Conservation (phyloP, 2,329 filamentous ascomycete species). For the Ceratocystis eucalypticola region DNA sequence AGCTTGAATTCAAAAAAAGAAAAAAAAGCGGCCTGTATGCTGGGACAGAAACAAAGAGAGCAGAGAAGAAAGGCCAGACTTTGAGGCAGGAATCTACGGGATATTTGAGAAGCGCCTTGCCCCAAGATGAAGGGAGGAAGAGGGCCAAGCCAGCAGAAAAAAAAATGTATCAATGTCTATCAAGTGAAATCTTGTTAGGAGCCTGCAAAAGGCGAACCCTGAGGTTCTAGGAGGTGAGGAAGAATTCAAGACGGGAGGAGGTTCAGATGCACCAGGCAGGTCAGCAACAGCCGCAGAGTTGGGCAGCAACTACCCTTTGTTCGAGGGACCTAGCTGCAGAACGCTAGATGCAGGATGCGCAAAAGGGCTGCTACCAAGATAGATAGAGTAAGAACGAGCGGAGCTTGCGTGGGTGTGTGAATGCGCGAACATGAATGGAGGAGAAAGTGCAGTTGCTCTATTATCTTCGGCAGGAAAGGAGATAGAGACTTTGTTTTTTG, state of each 20-base stretch:
- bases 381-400: constrained; percentile 4
- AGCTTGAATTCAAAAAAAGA: neutral
- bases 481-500: neutral
- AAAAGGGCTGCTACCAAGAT: constrained; percentile 11
- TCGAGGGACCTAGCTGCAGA: constrained; percentile 14
- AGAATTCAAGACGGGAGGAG: constrained; percentile 1
- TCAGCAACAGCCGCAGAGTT: constrained; percentile 10
- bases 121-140: neutral
- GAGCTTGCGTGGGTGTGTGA: neutral
- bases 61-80: neutral
- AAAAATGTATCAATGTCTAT: neutral
- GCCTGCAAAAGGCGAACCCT: neutral
- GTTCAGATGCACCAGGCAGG: neutral
- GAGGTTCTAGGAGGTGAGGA: neutral
- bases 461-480: neutral
- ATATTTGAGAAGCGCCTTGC: constrained; percentile 1
- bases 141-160: neutral
- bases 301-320: constrained; percentile 17
- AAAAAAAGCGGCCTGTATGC: constrained; percentile 3
- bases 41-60: constrained; percentile 7
- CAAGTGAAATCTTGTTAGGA: neutral
- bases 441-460: neutral
- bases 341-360: constrained; percentile 18
- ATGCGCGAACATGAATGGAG: neutral
- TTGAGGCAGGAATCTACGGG: neutral